Evolutionary conservation across 257 asterid genomes (phyloP).

Genomic region (Linaria vulgaris): DNA sequence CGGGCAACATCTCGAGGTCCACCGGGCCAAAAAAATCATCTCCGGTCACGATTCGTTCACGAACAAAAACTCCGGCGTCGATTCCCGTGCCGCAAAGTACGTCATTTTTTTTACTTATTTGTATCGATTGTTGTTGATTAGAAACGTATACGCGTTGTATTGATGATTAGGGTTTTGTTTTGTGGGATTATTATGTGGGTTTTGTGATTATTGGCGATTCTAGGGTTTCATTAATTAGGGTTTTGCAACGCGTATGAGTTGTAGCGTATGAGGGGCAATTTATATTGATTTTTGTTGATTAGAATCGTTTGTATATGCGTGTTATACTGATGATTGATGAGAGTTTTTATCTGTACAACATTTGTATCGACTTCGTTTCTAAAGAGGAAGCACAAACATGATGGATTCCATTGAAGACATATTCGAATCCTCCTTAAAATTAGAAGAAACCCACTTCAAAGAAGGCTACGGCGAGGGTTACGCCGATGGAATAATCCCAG

Average conservation of each 20-base stretch:
- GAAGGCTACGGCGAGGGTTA: constrained; percentile 63
- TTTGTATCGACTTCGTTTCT: no score
- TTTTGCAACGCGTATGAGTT: no score
- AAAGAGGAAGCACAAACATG: no score
- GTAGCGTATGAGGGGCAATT: no score
- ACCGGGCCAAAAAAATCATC: constrained; percentile 76
- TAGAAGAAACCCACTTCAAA: constrained; percentile 54
- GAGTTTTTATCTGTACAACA: no score
- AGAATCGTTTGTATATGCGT: background rate
- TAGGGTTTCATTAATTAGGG: no score
- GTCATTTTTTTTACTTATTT: constrained; percentile 12
- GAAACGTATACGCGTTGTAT: background rate
- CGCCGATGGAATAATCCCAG: constrained; percentile 51
- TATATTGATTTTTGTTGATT: background rate
- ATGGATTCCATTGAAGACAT: constrained; percentile 58
- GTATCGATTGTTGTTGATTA: constrained; percentile 3
- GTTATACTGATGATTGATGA: no score
- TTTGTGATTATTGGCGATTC: no score
- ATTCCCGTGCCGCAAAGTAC: constrained; percentile 79
- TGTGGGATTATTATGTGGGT: no score
- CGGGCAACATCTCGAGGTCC: constrained; percentile 65
- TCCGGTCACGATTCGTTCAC: constrained; percentile 56
- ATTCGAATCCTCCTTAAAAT: constrained; percentile 46
- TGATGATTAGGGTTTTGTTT: background rate
- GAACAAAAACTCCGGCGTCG: constrained; percentile 72